Conservation (phyloP, 1,284 basidiomycete species). For the Leccinum fallax region DNA sequence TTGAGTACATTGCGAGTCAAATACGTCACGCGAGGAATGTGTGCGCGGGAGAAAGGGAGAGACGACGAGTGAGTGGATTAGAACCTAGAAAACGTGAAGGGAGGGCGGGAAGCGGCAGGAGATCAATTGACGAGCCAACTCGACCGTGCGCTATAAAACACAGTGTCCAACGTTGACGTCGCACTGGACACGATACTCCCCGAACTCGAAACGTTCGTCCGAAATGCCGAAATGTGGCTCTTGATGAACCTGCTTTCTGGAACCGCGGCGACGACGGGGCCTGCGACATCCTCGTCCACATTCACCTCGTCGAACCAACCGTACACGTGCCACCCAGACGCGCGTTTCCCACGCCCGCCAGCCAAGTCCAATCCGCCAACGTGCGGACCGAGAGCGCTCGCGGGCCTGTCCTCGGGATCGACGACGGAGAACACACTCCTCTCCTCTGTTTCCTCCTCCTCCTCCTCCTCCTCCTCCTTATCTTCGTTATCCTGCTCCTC, state of each 20-base stretch:
- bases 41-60: background rate
- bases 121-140: constrained; percentile 24
- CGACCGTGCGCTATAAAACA: constrained; percentile 36
- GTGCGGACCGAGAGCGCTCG: constrained; percentile 29
- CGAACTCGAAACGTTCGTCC: constrained; percentile 5
- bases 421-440: background rate
- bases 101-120: background rate
- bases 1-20: background rate
- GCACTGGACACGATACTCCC: constrained; percentile 22
- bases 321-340: constrained; percentile 36
- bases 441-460: background rate
- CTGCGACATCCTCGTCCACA: constrained; percentile 2
- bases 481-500: background rate
- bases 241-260: constrained; percentile 7
- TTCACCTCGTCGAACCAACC: constrained; percentile 35
- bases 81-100: background rate
- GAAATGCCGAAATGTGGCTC: constrained; percentile 19
- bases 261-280: background rate
- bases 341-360: constrained; percentile 34
- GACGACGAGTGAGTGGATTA: background rate
- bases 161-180: constrained; percentile 25
- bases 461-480: background rate
- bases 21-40: background rate
- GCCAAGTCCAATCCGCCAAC: constrained; percentile 34
- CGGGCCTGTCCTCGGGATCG: constrained; percentile 11